Percentiles rank a stretch among this genome's conserved stretches.
Evolutionary conservation across 768 basidiomycete genomes (phyloP).

Genomic region (Candolleomyces efflorescens): DNA sequence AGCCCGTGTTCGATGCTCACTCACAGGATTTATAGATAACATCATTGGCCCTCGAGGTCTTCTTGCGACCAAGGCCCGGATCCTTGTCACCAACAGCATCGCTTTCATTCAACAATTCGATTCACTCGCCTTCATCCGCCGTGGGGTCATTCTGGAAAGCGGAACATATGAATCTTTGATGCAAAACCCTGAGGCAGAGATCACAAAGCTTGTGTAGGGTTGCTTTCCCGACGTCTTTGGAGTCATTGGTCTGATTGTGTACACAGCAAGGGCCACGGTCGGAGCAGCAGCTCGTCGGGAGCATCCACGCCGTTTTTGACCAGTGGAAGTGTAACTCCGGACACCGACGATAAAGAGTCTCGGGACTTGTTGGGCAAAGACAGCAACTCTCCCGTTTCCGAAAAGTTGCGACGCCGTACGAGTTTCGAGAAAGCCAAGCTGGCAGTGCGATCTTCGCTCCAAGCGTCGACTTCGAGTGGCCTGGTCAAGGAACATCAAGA

Average conservation of each 20-base stretch:
- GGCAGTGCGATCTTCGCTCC: conserved; percentile 35
- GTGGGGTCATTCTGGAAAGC: conserved; percentile 76
- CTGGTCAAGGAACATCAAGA: conserved; percentile 69
- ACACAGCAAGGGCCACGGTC: conserved; percentile 42
- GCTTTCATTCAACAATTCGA: conserved; percentile 81
- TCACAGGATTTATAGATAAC: conserved; percentile 48
- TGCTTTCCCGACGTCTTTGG: neutral
- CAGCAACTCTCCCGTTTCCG: conserved; percentile 31
- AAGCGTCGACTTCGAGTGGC: conserved; percentile 38
- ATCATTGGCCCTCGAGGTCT: conserved; percentile 85
- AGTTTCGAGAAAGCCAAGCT: conserved; percentile 58
- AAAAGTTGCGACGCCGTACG: conserved; percentile 52
- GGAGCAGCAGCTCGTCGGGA: conserved; percentile 41
- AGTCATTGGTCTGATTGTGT: neutral
- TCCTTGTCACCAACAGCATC: conserved; percentile 85
- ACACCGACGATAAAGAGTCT: conserved; percentile 17
- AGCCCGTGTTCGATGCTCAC: neutral
- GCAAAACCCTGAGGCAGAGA: conserved; percentile 55
- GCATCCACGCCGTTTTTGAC: conserved; percentile 44
- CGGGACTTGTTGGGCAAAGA: conserved; percentile 18
- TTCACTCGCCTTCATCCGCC: conserved; percentile 67
- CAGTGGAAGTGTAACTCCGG: conserved; percentile 33
- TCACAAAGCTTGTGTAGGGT: conserved; percentile 72
- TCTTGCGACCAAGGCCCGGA: conserved; percentile 76
- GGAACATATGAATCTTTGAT: conserved; percentile 63